Percentiles rank a stretch among this genome's conserved stretches.
Conservation (phyloP, 495 filamentous ascomycete genomes). For the Hypoxylon lenormandii region DNA sequence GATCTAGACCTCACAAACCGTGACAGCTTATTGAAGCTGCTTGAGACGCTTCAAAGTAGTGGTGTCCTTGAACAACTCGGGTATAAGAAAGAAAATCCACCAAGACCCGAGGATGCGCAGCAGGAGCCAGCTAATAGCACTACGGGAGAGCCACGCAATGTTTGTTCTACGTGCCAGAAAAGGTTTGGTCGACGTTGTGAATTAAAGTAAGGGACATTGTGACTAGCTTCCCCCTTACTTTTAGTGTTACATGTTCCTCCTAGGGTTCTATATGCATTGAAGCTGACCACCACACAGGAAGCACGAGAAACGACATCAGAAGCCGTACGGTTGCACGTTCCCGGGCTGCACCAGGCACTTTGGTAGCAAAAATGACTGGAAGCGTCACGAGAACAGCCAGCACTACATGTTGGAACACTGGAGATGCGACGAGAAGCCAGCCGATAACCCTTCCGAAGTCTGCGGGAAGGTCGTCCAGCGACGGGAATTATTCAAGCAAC, state of each 20-base stretch:
- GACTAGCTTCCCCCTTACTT: conserved; percentile 11
- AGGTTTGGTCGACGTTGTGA: conserved; percentile 71
- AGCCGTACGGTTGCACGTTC: conserved; percentile 90
- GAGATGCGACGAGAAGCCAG: conserved; percentile 70
- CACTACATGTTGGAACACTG: conserved; percentile 81
- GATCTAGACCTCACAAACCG: conserved; percentile 13
- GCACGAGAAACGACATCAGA: conserved; percentile 85
- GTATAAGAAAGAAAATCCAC: conserved; percentile 44
- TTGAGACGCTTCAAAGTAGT: conserved; percentile 36
- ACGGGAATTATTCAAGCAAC: conserved; percentile 69
- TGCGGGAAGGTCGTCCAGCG: conserved; percentile 73
- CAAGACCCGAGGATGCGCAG: conserved; percentile 19
- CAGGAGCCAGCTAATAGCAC: conserved; percentile 8
- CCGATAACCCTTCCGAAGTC: conserved; percentile 35
- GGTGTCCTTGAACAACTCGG: conserved; percentile 52
- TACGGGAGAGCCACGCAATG: conserved; percentile 50
- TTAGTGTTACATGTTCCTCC: conserved; percentile 25
- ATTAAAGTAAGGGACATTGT: conserved; percentile 69
- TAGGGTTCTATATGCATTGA: conserved; percentile 1
- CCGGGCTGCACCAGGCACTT: conserved; percentile 78
- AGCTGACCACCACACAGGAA: conserved; percentile 67
- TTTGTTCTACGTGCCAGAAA: conserved; percentile 69
- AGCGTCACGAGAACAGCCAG: conserved; percentile 90
- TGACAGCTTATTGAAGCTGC: conserved; percentile 13
- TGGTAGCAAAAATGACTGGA: conserved; percentile 97